These are phyloP conservation scores for Calonectria leucothoes DNA, from an alignment of 2,329 filamentous ascomycete genomes.

Conservation along the genomic window DNA sequence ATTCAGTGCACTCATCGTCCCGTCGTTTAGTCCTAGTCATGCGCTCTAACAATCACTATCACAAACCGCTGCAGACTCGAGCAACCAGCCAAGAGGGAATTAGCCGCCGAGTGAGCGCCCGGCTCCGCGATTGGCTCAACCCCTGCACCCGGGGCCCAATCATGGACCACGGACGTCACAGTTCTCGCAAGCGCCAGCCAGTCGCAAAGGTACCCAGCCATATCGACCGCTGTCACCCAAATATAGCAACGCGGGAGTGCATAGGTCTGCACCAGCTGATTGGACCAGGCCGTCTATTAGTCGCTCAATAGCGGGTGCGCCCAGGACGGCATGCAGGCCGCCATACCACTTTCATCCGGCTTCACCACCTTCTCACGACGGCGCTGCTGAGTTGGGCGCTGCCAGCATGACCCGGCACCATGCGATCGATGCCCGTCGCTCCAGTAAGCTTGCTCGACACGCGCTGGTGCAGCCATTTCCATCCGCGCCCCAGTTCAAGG, in stretches of 20 bases:
- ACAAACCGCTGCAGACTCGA: constrained; percentile 31
- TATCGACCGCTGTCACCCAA: constrained; percentile 44
- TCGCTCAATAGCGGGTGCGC: constrained; percentile 36
- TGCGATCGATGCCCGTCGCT: constrained; percentile 30
- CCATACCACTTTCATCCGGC: constrained; percentile 31
- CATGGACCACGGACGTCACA: constrained; percentile 33
- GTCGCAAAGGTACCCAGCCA: constrained; percentile 35
- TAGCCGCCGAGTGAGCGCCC: constrained; percentile 41
- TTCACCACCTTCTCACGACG: constrained; percentile 32
- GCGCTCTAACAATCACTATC: constrained; percentile 35
- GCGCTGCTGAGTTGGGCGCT: constrained; percentile 30
- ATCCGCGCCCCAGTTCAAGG: constrained; percentile 29
- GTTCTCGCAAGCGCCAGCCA: constrained; percentile 56
- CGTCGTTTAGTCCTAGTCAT: constrained; percentile 31
- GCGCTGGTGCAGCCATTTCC: constrained; percentile 31
- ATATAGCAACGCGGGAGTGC: constrained; percentile 46
- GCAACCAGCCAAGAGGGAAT: constrained; percentile 28
- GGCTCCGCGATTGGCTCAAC: constrained; percentile 34
- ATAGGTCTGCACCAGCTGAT: constrained; percentile 40
- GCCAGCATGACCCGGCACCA: constrained; percentile 34
- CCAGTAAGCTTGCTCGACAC: constrained; percentile 38
- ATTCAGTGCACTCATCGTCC: constrained; percentile 34
- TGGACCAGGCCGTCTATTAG: constrained; percentile 40
- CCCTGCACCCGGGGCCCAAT: constrained; percentile 36
- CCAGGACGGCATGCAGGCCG: constrained; percentile 33